phyloP scores from a whole-genome alignment of 371 early-diverging fungal species.

The Mucor ambiguus region DNA sequence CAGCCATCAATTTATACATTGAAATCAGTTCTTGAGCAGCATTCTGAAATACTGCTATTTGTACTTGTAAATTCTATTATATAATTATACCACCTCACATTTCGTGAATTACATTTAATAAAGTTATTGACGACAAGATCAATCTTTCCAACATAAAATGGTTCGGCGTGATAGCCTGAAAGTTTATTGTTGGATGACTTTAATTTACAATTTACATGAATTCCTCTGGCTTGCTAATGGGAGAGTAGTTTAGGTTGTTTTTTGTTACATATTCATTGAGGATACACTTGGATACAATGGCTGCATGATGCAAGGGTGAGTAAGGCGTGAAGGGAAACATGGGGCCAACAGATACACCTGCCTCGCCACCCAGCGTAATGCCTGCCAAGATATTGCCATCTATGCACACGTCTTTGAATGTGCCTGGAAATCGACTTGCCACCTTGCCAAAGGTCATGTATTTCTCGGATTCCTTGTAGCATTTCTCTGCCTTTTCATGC shows the following conservation, averaged over 20 bases:
- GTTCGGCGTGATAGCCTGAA: too few species aligned
- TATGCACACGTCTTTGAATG: conserved; percentile 28
- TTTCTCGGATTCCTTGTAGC: conserved; percentile 31
- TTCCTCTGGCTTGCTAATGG: conserved; percentile 30
- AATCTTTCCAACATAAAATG: too few species aligned
- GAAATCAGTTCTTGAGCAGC: conserved; percentile 38
- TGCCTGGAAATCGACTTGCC: conserved; percentile 27
- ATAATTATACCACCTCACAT: too few species aligned
- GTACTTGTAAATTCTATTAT: not conserved
- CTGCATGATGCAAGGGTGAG: conserved; percentile 38
- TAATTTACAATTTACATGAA: conserved; percentile 28
- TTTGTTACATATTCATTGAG: conserved; percentile 29
- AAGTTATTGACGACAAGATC: too few species aligned
- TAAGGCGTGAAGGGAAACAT: conserved; percentile 39
- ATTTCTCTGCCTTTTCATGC: conserved; percentile 28
- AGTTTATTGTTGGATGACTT: too few species aligned
- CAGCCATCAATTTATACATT: conserved; percentile 50
- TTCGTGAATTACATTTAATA: too few species aligned
- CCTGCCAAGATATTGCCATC: conserved; percentile 37
- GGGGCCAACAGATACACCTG: conserved; percentile 32
- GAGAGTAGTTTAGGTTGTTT: conserved; percentile 24
- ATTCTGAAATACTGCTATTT: not conserved
- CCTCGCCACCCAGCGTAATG: conserved; percentile 43
- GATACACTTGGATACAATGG: conserved; percentile 41
- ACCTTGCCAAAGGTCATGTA: conserved; percentile 23